phyloP scores from a whole-genome alignment of 208 protist genomes.

The Wallacemonas sp. region DNA sequence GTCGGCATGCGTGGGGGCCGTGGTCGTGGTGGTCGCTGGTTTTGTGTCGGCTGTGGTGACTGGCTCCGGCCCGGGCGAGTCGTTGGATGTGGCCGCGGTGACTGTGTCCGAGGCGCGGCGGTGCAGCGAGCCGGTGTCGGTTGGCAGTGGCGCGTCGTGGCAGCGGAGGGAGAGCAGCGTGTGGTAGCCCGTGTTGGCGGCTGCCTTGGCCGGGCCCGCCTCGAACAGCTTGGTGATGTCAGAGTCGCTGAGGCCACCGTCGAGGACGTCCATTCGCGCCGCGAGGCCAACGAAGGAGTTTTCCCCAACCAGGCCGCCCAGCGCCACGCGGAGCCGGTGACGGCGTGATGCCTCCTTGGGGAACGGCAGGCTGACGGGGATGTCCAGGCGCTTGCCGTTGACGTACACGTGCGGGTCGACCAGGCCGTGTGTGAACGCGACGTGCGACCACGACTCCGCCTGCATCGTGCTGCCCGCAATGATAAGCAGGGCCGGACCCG shows the following conservation, averaged over 20 bases:
- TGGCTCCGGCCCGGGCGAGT: too few relatives aligned
- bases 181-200: slow-evolving; percentile 16
- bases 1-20: background rate
- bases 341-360: slow-evolving; percentile 52
- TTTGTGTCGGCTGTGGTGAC: too few relatives aligned
- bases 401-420: slow-evolving; percentile 61
- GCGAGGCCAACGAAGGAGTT: slow-evolving; percentile 74
- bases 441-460: slow-evolving; percentile 73
- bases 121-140: background rate
- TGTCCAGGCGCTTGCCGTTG: slow-evolving; percentile 53
- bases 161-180: slow-evolving; percentile 25
- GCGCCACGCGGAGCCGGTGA: slow-evolving; percentile 53
- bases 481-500: slow-evolving; percentile 14
- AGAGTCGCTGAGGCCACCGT: slow-evolving; percentile 50
- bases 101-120: background rate
- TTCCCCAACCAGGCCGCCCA: slow-evolving; percentile 54
- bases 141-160: slow-evolving; percentile 13
- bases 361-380: slow-evolving; percentile 45
- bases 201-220: slow-evolving; percentile 34
- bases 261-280: slow-evolving; percentile 72
- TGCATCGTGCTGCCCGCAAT: slow-evolving; percentile 52
- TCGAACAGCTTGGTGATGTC: slow-evolving; percentile 57
- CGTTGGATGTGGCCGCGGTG: background rate
- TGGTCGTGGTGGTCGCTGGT: background rate
- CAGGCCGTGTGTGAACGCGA: slow-evolving; percentile 69